phyloP scores from a whole-genome alignment of 2,329 filamentous ascomycete species.

The Penicillium paneum region DNA sequence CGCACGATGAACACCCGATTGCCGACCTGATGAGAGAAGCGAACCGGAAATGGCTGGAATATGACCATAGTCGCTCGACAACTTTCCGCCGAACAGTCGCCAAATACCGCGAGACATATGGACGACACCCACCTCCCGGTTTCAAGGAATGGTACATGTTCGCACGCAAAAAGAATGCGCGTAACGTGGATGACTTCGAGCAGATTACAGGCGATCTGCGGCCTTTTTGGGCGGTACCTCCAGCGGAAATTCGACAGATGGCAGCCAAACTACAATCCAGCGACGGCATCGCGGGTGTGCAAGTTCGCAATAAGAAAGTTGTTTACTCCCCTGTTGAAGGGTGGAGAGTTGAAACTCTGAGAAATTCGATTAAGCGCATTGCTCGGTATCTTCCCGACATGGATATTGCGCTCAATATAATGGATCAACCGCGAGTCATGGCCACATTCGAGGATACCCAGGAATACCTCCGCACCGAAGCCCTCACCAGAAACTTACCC shows the following conservation, averaged over 20 bases:
- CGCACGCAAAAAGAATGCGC: slow-evolving; percentile 34
- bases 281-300: slow-evolving; percentile 31
- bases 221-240: slow-evolving; percentile 39
- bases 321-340: slow-evolving; percentile 34
- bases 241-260: slow-evolving; percentile 30
- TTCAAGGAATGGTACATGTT: slow-evolving; percentile 43
- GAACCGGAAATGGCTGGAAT: slow-evolving; percentile 31
- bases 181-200: slow-evolving; percentile 41
- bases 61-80: slow-evolving; percentile 32
- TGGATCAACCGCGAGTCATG: slow-evolving; percentile 63
- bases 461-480: slow-evolving; percentile 50
- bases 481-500: slow-evolving; percentile 44
- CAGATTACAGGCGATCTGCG: slow-evolving; percentile 39
- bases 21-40: slow-evolving; percentile 34
- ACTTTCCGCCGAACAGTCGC: slow-evolving; percentile 40
- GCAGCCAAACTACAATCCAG: slow-evolving; percentile 35
- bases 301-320: slow-evolving; percentile 34
- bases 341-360: slow-evolving; percentile 45
- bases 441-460: slow-evolving; percentile 58
- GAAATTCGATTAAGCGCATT: slow-evolving; percentile 51
- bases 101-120: slow-evolving; percentile 38
- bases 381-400: slow-evolving; percentile 59
- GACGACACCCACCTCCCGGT: slow-evolving; percentile 41
- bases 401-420: slow-evolving; percentile 64
- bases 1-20: slow-evolving; percentile 31